Conservation (phyloP, 495 filamentous ascomycete genomes). For the Penicillium cataractarum region DNA sequence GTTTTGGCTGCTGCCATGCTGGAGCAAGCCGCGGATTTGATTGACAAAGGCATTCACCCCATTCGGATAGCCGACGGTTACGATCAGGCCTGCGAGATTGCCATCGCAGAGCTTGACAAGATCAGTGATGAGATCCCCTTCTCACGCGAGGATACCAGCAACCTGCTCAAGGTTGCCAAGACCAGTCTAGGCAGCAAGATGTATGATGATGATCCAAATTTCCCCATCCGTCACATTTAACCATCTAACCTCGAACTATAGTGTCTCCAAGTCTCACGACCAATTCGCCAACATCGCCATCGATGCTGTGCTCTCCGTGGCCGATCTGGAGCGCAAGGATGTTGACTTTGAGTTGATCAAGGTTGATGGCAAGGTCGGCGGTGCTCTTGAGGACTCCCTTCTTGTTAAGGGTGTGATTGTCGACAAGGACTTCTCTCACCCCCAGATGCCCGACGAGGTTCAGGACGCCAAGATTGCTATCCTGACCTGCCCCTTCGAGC, state of each 20-base stretch:
- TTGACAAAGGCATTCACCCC: slow-evolving; percentile 99
- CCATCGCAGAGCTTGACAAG: slow-evolving; percentile 84
- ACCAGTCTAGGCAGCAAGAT: slow-evolving; percentile 99
- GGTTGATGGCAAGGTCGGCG: slow-evolving; percentile 97
- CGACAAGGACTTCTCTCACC: slow-evolving; percentile 99
- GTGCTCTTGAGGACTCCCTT: slow-evolving; percentile 89
- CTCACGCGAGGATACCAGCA: slow-evolving; percentile 71
- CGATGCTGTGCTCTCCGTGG: slow-evolving; percentile 94
- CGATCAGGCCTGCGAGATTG: slow-evolving; percentile 95
- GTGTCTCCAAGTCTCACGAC: slow-evolving; percentile 96
- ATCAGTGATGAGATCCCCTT: slow-evolving; percentile 93
- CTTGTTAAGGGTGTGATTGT: slow-evolving; percentile 97
- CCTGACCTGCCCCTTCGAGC: slow-evolving; percentile 96
- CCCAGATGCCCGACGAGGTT: slow-evolving; percentile 96
- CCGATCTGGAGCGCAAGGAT: slow-evolving; percentile 93
- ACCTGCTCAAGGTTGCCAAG: slow-evolving; percentile 90
- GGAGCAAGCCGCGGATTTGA: slow-evolving; percentile 96
- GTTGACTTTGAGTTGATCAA: slow-evolving; percentile 99
- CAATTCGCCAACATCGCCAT: slow-evolving; percentile 97
- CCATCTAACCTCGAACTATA: slow-evolving; percentile 35
- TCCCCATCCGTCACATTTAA: not conserved
- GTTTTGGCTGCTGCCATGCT: slow-evolving; percentile 93
- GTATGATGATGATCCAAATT: slow-evolving; percentile 35
- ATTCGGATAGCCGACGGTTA: slow-evolving; percentile 98
- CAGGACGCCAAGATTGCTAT: slow-evolving; percentile 95